These are phyloP conservation scores for Candida sanyaensis DNA, from an alignment of 1,139 yeast genomes.

Conservation along the genomic window DNA sequence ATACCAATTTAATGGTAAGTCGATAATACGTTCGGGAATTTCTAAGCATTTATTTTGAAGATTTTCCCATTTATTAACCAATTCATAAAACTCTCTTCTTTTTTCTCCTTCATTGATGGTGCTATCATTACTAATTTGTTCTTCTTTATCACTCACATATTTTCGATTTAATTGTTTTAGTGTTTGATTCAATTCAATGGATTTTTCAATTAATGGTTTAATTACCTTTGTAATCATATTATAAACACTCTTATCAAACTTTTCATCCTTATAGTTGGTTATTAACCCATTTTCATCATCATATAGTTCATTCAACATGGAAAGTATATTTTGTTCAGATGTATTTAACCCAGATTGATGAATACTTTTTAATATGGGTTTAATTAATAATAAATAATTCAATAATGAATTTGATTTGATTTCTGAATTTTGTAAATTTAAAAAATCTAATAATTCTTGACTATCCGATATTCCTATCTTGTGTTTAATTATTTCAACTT, in stretches of 20 bases:
- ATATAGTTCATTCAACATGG: slow-evolving; percentile 20
- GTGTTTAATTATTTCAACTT: slow-evolving; percentile 12
- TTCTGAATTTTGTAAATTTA: slow-evolving; percentile 21
- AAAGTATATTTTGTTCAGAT: slow-evolving; percentile 30
- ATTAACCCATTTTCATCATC: slow-evolving; percentile 14
- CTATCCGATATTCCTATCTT: slow-evolving; percentile 16
- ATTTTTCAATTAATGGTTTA: slow-evolving; percentile 17
- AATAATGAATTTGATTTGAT: slow-evolving; percentile 28
- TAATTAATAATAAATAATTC: slow-evolving; percentile 25
- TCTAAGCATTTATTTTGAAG: slow-evolving; percentile 29
- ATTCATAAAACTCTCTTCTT: slow-evolving; percentile 12
- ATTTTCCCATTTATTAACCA: slow-evolving; percentile 26
- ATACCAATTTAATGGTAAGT: slow-evolving; percentile 41
- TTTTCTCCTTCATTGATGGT: slow-evolving; percentile 1
- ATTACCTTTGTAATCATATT: slow-evolving; percentile 11
- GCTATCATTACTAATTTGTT: slow-evolving; percentile 5
- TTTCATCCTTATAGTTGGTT: background rate
- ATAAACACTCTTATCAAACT: slow-evolving; percentile 1
- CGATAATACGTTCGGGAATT: slow-evolving; percentile 31
- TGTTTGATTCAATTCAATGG: slow-evolving; percentile 17
- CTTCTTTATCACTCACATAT: slow-evolving; percentile 12
- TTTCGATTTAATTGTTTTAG: slow-evolving; percentile 16
- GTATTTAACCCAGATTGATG: slow-evolving; percentile 33
- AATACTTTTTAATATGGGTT: slow-evolving; percentile 35
- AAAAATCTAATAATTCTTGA: slow-evolving; percentile 22